Base-by-base conservation (phyloP, 257 asterid genomes). In the Solanum peruvianum region DNA sequence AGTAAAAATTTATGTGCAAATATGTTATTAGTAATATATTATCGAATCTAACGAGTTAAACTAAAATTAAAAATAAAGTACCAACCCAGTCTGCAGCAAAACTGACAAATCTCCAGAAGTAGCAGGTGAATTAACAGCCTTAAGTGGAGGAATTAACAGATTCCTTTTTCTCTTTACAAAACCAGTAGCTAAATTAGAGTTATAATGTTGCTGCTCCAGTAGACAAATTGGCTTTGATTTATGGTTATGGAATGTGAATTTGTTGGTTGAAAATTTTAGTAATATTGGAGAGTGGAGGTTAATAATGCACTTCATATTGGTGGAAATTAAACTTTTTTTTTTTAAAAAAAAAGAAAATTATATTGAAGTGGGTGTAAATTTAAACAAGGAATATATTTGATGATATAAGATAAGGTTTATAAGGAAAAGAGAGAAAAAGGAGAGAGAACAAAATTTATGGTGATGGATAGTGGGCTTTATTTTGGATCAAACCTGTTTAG, bases 51-150 rank as follows among this genome's bases (percentile, higher is more conserved):
- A 72, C 9, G 18, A 37, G 81, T 72, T 72, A 72, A 56, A 56
- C 64, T 7, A 56, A 7, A 44, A 45, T 23, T 45, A 25, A 14
- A 45, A 27, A 8, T 75, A 45, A 84, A 66, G 13, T 11, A 90
- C 87, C 12, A 62, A 93, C 96, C 95, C 85, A 4, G 93, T 92
- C 56, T 88, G 91, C 11, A 94, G 90, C 25, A 93, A 76, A 82
- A 92, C 93, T 3, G 94, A 88, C 14, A 90, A 10, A 89, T 93
- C 91, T 78, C 89, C 87, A 4, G 86, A 69, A 27, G 87, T 39
- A 41, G 92, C 86, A 4, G 92, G 89, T 29, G 90, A 87, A 12
- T 80, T 85, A 41, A 84, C 16, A 27, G 23, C 78, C 7, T 25
- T 66, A 25, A 42, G 44, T 67, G 87, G 58, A 25, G 64, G 39